A percentile compares a stretch with the other conserved stretches of the same genome.
phyloP scores from a whole-genome alignment of 2,329 filamentous ascomycete species.

The Nothomitra cinnamomea region DNA sequence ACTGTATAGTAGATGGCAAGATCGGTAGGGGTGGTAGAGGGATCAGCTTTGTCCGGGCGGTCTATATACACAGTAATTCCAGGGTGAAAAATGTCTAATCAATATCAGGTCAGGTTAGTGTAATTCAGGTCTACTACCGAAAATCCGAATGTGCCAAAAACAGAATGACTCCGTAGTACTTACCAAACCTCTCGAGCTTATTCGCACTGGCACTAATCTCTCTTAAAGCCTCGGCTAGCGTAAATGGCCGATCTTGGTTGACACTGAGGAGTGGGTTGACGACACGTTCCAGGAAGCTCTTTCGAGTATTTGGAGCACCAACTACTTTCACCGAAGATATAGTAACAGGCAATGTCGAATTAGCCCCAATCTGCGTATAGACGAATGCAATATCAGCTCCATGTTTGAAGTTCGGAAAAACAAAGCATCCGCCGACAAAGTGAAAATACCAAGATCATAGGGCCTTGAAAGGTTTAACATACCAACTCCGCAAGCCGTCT shows the following conservation, averaged over 20 bases:
- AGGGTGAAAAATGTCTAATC: constrained; percentile 66
- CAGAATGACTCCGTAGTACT: background rate
- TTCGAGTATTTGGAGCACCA: constrained; percentile 68
- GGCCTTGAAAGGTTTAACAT: constrained; percentile 13
- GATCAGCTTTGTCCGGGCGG: constrained; percentile 49
- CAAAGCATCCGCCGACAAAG: background rate
- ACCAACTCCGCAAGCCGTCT: constrained; percentile 48
- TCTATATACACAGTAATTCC: constrained; percentile 72
- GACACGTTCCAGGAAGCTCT: constrained; percentile 64
- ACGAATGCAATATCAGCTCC: constrained; percentile 7
- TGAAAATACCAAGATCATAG: background rate
- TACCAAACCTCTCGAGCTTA: constrained; percentile 70
- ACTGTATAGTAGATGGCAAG: constrained; percentile 66
- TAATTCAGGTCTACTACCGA: background rate
- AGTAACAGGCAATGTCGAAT: constrained; percentile 73
- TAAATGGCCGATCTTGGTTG: constrained; percentile 50
- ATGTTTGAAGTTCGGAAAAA: constrained; percentile 3
- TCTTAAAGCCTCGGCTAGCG: constrained; percentile 59
- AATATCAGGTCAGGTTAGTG: background rate
- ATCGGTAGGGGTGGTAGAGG: constrained; percentile 56
- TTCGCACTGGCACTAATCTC: constrained; percentile 53
- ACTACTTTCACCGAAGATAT: constrained; percentile 74
- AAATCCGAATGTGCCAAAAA: background rate
- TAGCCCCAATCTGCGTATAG: constrained; percentile 44
- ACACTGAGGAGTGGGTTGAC: constrained; percentile 61